Percentiles rank a stretch among this genome's conserved stretches.
Evolutionary conservation across 148 eudicot species (phyloP).

Genomic region (Rhododendron henanense): DNA sequence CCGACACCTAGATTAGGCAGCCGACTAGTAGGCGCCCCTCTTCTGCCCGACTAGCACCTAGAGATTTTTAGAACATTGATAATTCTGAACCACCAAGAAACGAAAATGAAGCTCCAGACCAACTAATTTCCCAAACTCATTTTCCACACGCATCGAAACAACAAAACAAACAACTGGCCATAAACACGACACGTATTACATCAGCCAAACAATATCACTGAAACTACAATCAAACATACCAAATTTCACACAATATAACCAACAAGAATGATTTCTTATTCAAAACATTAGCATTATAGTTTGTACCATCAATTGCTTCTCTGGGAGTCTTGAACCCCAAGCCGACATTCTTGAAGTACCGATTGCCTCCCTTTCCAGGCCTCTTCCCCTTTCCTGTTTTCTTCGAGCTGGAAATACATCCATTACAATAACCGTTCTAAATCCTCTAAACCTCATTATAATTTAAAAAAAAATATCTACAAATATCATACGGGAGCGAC

Average conservation of each 20-base stretch:
- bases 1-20: too few species aligned
- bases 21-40: too few species aligned
- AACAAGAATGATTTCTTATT: neutral
- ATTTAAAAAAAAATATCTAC: too few species aligned
- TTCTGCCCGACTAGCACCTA: too few species aligned
- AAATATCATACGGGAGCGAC: neutral
- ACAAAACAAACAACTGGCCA: neutral
- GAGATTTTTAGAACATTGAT: too few species aligned
- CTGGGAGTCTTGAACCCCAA: constrained; percentile 36
- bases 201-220: neutral
- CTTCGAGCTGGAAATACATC: constrained; percentile 19
- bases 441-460: neutral
- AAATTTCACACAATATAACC: neutral
- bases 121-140: neutral
- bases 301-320: constrained; percentile 33
- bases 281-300: neutral
- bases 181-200: neutral
- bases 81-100: neutral
- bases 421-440: neutral
- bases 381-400: constrained; percentile 32
- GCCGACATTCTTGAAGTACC: constrained; percentile 31
- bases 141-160: neutral
- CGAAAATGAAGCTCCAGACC: neutral
- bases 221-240: neutral
- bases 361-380: constrained; percentile 37